phyloP scores from a whole-genome alignment of 441 rosid species.

The Jatropha multifida region DNA sequence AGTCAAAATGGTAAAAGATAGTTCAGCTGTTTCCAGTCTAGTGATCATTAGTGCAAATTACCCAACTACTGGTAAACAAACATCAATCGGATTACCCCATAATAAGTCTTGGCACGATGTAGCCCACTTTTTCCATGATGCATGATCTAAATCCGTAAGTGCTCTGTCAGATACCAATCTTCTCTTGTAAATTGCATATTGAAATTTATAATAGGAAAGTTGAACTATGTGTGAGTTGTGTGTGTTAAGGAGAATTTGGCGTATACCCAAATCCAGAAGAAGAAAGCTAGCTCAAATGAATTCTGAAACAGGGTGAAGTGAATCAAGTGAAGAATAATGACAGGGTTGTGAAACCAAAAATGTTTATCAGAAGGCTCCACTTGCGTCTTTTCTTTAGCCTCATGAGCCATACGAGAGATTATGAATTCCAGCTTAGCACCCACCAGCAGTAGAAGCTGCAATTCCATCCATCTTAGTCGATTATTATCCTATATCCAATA shows the following conservation, averaged over 20 bases:
- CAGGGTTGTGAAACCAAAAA: constrained; percentile 71
- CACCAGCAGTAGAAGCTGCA: constrained; percentile 69
- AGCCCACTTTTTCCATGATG: constrained; percentile 70
- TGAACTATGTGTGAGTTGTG: not conserved
- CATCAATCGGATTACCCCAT: constrained; percentile 52
- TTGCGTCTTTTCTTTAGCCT: constrained; percentile 32
- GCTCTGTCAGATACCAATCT: constrained; percentile 34
- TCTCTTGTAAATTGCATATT: not conserved
- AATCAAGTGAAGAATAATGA: constrained; percentile 58
- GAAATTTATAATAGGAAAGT: not conserved
- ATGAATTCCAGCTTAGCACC: constrained; percentile 81
- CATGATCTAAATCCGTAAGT: constrained; percentile 82
- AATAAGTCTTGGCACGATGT: constrained; percentile 64
- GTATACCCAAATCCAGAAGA: constrained; percentile 85
- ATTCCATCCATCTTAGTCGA: constrained; percentile 11
- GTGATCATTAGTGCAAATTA: too few relatives aligned
- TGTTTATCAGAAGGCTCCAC: constrained; percentile 72
- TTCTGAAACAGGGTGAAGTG: constrained; percentile 87
- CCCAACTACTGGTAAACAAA: not conserved
- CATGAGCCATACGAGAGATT: constrained; percentile 60
- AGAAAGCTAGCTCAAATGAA: constrained; percentile 89
- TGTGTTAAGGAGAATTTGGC: not conserved
- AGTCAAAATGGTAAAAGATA: too few relatives aligned
- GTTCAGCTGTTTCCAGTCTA: too few relatives aligned
- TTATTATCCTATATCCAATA: not conserved